Base-by-base conservation (phyloP, 148 eudicot species). In the Chenopodium suecicum region DNA sequence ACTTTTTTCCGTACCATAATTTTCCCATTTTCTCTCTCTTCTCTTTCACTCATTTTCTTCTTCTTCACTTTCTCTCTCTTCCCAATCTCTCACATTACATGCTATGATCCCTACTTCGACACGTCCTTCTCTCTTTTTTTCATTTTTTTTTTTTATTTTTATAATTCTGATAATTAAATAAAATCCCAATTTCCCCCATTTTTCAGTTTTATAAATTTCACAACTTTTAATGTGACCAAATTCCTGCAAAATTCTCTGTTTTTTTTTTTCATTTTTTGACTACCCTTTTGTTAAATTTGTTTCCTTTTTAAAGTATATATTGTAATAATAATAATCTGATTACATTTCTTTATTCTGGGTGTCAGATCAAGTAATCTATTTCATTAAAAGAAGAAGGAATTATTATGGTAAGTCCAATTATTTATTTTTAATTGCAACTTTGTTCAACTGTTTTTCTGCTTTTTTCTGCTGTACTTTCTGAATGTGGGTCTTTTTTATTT, bases 71-170 rank as follows among this genome's bases (percentile, higher is more conserved):
- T 63, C 75, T 20, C 58, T 63, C n/a, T 20, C 31, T 46, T 74
- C 83, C 47, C 47, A 69, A 80, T 80, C 71, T 62, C 44, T 41
- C 44, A 41, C 44, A 19, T 47, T 58, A 78, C 84, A 64, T 84
- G 86, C 78, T 78, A 65, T 85, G 87, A 85, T 78, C 79, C 84
- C 70, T 85, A 81, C 87, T 81, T 78, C 12, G 82, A 81, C 87
- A 85, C 87, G 87, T 85, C 87, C 79, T 34, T 46, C 62, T 13
- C 17, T 16, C 47, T 8, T 27, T 60, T 47, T 46, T 22, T 48
- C 34, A 41, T 41, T 41, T 41, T 56, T 19, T 4, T 54, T 54
- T 25, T 25, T n/a, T n/a, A n/a, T n/a, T 34, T 4, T 4, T 34
- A 34, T 2, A 17, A 56, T 5, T 56, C 5, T 19, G 3, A 19